These are phyloP conservation scores for Sphagnum fallax DNA, from an alignment of 228 moss, liverwort and hornwort genomes.

Conservation along the genomic window DNA sequence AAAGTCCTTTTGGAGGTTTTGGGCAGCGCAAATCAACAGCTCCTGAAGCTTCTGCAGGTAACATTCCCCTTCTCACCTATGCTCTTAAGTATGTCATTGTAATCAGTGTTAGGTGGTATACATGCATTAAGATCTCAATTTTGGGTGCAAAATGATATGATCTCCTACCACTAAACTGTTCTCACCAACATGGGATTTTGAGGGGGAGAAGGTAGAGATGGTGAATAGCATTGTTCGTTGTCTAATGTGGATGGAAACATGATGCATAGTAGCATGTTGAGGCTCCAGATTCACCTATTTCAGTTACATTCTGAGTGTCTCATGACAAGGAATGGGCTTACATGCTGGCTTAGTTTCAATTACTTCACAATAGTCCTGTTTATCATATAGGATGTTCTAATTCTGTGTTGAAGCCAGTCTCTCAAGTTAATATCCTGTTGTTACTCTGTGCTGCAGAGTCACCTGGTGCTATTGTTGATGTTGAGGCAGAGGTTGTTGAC, in stretches of 20 bases:
- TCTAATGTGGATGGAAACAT: too few relatives aligned
- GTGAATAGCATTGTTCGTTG: too few relatives aligned
- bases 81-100: neutral
- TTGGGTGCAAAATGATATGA: neutral
- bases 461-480: slow-evolving; percentile 53
- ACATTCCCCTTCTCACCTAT: neutral
- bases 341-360: too few relatives aligned
- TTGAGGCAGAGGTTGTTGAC: slow-evolving; percentile 59
- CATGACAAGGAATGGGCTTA: neutral
- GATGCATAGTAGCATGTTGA: too few relatives aligned
- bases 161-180: neutral
- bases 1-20: slow-evolving; percentile 43
- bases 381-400: too few relatives aligned
- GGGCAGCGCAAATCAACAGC: slow-evolving; percentile 21
- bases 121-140: neutral
- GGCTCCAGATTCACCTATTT: neutral
- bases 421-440: neutral
- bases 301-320: neutral
- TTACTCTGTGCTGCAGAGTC: slow-evolving; percentile 15
- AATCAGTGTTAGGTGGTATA: neutral
- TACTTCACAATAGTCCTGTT: too few relatives aligned
- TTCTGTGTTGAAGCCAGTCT: too few relatives aligned
- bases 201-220: neutral
- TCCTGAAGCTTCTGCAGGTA: slow-evolving; percentile 35
- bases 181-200: neutral